Base-by-base conservation (phyloP, 148 eudicot genomes). In the Heliosperma pusillum region DNA sequence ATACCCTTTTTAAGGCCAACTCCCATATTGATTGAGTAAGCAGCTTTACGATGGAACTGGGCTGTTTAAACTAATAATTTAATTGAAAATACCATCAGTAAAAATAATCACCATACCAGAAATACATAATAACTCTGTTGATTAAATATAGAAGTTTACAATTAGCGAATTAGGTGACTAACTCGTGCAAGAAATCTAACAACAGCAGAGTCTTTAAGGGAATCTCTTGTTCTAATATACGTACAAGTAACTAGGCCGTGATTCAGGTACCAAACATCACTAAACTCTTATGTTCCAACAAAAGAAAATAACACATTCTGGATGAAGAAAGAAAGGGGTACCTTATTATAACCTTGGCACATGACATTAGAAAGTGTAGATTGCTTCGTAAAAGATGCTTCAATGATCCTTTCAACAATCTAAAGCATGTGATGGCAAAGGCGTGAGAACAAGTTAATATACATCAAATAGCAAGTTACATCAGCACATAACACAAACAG, bases 351-450 rank as follows among this genome's bases (percentile, higher is more conserved):
- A 70, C 80, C 90, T 81, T 71, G 74, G 82, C 93, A 91, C 52
- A 94, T 80, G 61, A 88, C 83, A 84, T 91, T 90, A 57, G 77
- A 50, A 15, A 83, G 47, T 10, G 75, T 64, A 5, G 71, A 75
- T 50, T 75, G 77, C 69, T 88, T 78, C 12, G 21, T 44, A 62
- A 81, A 72, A 36, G 71, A 74, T 53, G 80, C 74, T 76, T 89
- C 87, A 56, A 87, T 86, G 30, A 82, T 79, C 83, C 89, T 81
- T 52, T 80, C 76, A 33, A 91, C 93, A 88, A 91, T 86, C 98
- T 94, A 73, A 75, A 30, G 45, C 21, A 70, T 71, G 58, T 62
- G 47, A 47, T 58, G 64, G 45, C 24, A 12, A 75, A 17, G 33
- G 69, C 24, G 50, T 21, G 26, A 36, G 22, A 60, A 3, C 11